These are phyloP conservation scores for Ogataea nakhonphanomensis DNA, from an alignment of 805 yeast genomes.

Conservation along the genomic window DNA sequence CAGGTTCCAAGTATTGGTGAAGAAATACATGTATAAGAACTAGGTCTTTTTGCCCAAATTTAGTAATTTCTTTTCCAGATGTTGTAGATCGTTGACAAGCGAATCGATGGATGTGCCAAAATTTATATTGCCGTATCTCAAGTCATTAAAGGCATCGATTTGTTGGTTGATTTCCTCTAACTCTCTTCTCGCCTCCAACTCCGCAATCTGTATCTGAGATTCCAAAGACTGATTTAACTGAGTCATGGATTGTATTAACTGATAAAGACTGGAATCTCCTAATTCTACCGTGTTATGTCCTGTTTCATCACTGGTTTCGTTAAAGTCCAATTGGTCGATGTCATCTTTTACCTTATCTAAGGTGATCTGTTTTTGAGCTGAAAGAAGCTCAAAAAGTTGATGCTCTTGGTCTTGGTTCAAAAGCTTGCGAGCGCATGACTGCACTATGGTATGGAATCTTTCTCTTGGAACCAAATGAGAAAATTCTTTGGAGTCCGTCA, in stretches of 20 bases:
- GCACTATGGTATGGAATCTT: constrained; percentile 19
- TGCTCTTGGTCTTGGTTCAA: constrained; percentile 3
- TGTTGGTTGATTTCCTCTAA: constrained; percentile 23
- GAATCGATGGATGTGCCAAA: constrained; percentile 19
- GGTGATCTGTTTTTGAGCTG: constrained; percentile 13
- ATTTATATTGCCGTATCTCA: constrained; percentile 26
- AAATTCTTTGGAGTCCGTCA: constrained; percentile 23
- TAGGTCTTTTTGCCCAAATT: constrained; percentile 1
- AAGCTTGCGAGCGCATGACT: constrained; percentile 6
- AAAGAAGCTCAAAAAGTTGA: constrained; percentile 18
- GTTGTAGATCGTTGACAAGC: constrained; percentile 16
- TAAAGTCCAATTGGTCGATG: constrained; percentile 13
- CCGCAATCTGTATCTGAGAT: constrained; percentile 21
- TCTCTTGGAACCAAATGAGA: constrained; percentile 20
- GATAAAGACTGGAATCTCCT: constrained; percentile 18
- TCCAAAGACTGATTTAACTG: constrained; percentile 29
- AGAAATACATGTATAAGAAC: constrained; percentile 23
- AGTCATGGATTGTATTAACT: constrained; percentile 24
- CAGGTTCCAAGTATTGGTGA: constrained; percentile 23
- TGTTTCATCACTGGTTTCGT: constrained; percentile 7
- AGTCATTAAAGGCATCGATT: constrained; percentile 30
- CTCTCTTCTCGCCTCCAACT: constrained; percentile 16
- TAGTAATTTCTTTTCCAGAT: constrained; percentile 17
- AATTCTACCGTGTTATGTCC: constrained; percentile 6
- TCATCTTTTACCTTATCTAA: constrained; percentile 14